Evolutionary conservation across 2,329 filamentous ascomycete species (phyloP).

Genomic region (Harringtonia aguacate): DNA sequence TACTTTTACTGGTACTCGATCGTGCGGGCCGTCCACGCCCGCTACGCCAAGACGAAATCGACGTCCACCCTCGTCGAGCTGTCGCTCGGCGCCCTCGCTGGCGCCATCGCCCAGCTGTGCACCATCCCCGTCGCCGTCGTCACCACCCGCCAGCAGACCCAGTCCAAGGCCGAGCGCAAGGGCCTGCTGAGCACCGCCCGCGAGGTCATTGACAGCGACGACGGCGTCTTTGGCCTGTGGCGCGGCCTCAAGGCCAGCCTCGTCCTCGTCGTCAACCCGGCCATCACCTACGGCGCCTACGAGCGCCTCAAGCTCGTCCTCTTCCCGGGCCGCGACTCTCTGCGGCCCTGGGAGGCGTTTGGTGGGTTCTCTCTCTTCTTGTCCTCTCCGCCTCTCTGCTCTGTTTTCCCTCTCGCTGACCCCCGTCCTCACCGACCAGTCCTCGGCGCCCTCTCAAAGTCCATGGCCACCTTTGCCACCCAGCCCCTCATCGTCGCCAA

Average conservation of each 20-base stretch:
- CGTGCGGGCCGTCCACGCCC: slow-evolving; percentile 70
- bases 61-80: slow-evolving; percentile 78
- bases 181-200: slow-evolving; percentile 76
- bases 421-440: too few species aligned
- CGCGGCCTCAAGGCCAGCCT: slow-evolving; percentile 91
- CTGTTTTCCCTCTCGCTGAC: background rate
- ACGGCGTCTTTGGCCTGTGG: slow-evolving; percentile 85
- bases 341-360: slow-evolving; percentile 84
- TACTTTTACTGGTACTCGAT: slow-evolving; percentile 99
- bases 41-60: slow-evolving; percentile 38
- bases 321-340: slow-evolving; percentile 64
- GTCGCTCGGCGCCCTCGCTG: slow-evolving; percentile 73
- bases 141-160: slow-evolving; percentile 92
- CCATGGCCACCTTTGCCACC: slow-evolving; percentile 80
- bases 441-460: slow-evolving; percentile 86
- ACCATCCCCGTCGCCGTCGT: slow-evolving; percentile 95
- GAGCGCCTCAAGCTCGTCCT: slow-evolving; percentile 71
- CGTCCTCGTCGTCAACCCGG: slow-evolving; percentile 89
- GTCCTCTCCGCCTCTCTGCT: background rate
- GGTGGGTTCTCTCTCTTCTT: slow-evolving; percentile 46
- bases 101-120: slow-evolving; percentile 86
- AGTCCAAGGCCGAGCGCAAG: slow-evolving; percentile 73
- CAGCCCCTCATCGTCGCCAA: slow-evolving; percentile 97
- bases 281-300: slow-evolving; percentile 96
- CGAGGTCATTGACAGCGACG: slow-evolving; percentile 83